Percentiles rank a stretch among this genome's conserved stretches.
Conservation (phyloP, 495 filamentous ascomycete species). For the Hypoxylon rickii region DNA sequence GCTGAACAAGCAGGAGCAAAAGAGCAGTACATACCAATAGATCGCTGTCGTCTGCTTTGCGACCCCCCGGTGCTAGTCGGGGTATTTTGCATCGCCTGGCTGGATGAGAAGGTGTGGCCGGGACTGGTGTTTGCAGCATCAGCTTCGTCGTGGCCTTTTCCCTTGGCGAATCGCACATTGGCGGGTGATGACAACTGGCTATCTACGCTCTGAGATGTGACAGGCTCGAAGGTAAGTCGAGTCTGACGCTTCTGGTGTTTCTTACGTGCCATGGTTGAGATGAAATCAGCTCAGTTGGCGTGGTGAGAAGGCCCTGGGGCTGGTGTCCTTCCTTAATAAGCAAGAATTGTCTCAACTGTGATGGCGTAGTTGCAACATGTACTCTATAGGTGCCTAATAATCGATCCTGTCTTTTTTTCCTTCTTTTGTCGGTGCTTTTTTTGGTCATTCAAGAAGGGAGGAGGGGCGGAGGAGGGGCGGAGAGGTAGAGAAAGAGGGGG, state of each 20-base stretch:
- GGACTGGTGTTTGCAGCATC: constrained; percentile 16
- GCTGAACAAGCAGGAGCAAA: background rate
- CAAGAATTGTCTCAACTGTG: too few relatives aligned
- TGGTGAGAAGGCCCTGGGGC: too few relatives aligned
- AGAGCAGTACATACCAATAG: constrained; percentile 13
- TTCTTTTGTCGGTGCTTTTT: too few relatives aligned
- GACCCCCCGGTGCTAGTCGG: background rate
- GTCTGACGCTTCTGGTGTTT: constrained; percentile 30
- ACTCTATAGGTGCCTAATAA: too few relatives aligned
- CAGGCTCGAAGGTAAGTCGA: constrained; percentile 34
- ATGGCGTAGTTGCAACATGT: too few relatives aligned
- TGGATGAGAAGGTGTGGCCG: background rate
- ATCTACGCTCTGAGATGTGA: background rate
- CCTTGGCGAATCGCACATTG: constrained; percentile 24
- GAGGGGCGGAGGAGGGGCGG: too few relatives aligned
- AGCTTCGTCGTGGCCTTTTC: too few relatives aligned
- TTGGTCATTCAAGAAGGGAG: too few relatives aligned
- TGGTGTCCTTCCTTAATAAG: too few relatives aligned
- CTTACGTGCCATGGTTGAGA: constrained; percentile 30
- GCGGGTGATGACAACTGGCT: constrained; percentile 6
- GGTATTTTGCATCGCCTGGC: constrained; percentile 2
- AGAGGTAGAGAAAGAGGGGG: too few relatives aligned
- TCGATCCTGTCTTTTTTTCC: too few relatives aligned
- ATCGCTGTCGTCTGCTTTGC: constrained; percentile 10
- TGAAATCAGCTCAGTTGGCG: too few relatives aligned